Conservation (phyloP, 73 alveolate species). For the Strombidium stylifer region DNA sequence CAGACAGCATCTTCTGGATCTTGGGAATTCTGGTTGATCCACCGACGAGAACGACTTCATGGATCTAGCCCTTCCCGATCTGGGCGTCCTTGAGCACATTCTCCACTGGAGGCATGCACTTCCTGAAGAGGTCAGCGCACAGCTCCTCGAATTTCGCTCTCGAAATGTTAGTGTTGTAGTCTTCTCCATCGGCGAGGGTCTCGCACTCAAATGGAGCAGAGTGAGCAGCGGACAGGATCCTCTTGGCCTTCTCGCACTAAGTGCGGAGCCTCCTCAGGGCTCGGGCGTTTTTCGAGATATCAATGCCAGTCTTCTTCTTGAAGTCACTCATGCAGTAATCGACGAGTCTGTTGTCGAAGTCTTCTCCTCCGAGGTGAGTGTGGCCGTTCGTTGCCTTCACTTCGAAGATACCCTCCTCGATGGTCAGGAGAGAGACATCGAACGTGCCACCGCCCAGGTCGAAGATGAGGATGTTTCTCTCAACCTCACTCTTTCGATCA, state of each 20-base stretch:
- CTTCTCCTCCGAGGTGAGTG: constrained; percentile 97
- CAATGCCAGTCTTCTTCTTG: constrained; percentile 77
- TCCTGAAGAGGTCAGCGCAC: constrained; percentile 68
- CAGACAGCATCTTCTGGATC: constrained; percentile 66
- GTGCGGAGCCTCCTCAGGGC: constrained; percentile 93
- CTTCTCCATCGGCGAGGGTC: constrained; percentile 77
- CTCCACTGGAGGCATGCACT: constrained; percentile 66
- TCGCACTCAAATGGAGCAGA: constrained; percentile 81
- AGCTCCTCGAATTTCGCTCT: constrained; percentile 70
- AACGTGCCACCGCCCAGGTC: constrained; percentile 94
- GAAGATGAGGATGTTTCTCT: constrained; percentile 72
- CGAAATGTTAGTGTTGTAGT: constrained; percentile 67
- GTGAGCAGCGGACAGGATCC: constrained; percentile 73
- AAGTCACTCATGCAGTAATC: constrained; percentile 69
- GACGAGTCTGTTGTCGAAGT: constrained; percentile 85
- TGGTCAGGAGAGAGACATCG: constrained; percentile 87
- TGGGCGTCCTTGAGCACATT: constrained; percentile 54
- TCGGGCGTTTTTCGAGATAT: constrained; percentile 74
- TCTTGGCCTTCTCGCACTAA: constrained; percentile 97
- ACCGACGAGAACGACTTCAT: constrained; percentile 91
- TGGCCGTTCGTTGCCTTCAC: constrained; percentile 93
- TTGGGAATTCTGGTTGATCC: constrained; percentile 95
- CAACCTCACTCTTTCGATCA: constrained; percentile 64
- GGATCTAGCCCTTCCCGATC: constrained; percentile 69
- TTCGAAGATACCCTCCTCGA: constrained; percentile 91